Conservation (phyloP, 2,329 filamentous ascomycete genomes). For the Fusarium gaditjirri region DNA sequence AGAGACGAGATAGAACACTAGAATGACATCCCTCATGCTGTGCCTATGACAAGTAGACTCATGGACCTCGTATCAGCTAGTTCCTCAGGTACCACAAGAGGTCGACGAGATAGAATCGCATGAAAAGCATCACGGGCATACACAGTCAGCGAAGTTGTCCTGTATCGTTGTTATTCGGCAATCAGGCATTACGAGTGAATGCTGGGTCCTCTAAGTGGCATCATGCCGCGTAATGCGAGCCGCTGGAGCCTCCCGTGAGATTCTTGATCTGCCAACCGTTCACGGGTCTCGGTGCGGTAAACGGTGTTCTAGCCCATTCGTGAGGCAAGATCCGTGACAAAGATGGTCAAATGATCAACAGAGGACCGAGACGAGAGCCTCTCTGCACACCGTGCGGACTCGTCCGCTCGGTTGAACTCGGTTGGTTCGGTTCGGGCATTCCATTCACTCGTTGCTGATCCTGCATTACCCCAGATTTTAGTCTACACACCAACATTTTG, state of each 20-base stretch:
- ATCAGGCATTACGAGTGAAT: not conserved
- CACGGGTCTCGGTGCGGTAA: not conserved
- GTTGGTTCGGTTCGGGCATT: conserved; percentile 14
- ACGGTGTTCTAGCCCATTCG: not conserved
- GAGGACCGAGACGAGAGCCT: not conserved
- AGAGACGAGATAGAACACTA: not conserved
- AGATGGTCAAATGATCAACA: not conserved
- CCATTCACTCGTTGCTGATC: not conserved
- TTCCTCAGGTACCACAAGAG: not conserved
- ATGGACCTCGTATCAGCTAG: not conserved
- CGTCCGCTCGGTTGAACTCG: conserved; percentile 1
- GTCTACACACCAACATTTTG: not conserved
- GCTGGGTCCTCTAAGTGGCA: rapidly evolving
- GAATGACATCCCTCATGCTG: not conserved
- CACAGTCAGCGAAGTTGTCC: no score
- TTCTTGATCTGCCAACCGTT: not conserved
- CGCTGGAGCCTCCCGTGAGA: not conserved
- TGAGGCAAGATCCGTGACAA: not conserved
- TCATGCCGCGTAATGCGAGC: not conserved
- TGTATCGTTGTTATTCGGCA: rapidly evolving
- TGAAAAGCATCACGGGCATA: not conserved
- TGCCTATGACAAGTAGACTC: no score
- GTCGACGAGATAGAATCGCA: not conserved
- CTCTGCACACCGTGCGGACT: not conserved
- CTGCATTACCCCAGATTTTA: conserved; percentile 15